These are phyloP conservation scores for Urtica urens DNA, from an alignment of 306 rosid genomes.

Conservation along the genomic window DNA sequence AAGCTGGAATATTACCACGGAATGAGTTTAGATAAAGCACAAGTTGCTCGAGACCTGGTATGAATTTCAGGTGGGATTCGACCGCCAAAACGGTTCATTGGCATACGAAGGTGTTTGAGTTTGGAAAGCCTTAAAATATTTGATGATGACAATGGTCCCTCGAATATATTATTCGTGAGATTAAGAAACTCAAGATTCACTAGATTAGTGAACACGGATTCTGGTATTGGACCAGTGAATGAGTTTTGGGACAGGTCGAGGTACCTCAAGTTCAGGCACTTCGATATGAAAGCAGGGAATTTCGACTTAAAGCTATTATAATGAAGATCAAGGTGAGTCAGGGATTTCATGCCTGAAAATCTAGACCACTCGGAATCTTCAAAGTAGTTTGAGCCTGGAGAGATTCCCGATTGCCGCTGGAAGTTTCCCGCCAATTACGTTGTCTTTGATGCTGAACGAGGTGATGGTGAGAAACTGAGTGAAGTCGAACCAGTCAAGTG, in stretches of 20 bases:
- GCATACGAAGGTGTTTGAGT: constrained; percentile 36
- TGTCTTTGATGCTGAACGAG: constrained; percentile 33
- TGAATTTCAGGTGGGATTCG: constrained; percentile 29
- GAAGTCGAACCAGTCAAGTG: constrained; percentile 34
- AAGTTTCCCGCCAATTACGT: constrained; percentile 37
- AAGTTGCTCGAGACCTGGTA: constrained; percentile 24
- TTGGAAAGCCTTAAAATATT: constrained; percentile 41
- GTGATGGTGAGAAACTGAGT: constrained; percentile 40
- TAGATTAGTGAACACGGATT: constrained; percentile 29
- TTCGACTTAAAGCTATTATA: constrained; percentile 17
- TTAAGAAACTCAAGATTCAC: constrained; percentile 44
- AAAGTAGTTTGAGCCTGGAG: constrained; percentile 46
- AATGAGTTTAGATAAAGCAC: constrained; percentile 30
- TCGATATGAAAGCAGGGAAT: constrained; percentile 44
- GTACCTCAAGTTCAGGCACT: constrained; percentile 43
- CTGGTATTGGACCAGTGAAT: constrained; percentile 32
- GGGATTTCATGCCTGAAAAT: constrained; percentile 34
- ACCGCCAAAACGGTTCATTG: constrained; percentile 31
- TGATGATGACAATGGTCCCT: constrained; percentile 43
- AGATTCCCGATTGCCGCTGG: constrained; percentile 48
- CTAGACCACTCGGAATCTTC: constrained; percentile 38
- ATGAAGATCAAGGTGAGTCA: constrained; percentile 34
- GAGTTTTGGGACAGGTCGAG: constrained; percentile 51
- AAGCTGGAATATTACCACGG: constrained; percentile 30
- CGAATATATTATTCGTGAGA: constrained; percentile 32